Conservation (phyloP, 2,329 filamentous ascomycete genomes). For the Penicillium oxalicum region DNA sequence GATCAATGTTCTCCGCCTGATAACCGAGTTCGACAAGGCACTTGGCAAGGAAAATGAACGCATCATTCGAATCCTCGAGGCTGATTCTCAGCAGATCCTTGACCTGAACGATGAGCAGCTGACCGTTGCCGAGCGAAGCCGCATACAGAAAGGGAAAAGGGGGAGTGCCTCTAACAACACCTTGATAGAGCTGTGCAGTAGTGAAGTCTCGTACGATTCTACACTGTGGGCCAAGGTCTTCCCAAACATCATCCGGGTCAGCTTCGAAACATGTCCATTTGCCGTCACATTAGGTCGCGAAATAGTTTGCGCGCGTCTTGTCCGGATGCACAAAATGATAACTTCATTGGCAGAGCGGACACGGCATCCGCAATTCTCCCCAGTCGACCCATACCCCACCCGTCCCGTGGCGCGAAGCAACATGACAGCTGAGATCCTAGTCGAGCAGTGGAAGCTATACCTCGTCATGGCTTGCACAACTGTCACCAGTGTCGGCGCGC, state of each 20-base stretch:
- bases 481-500: conserved; percentile 71
- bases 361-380: conserved; percentile 44
- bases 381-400: conserved; percentile 31
- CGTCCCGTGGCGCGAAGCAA: conserved; percentile 46
- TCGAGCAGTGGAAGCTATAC: conserved; percentile 98
- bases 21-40: conserved; percentile 87
- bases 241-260: conserved; percentile 85
- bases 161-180: conserved; percentile 78
- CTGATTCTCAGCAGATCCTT: conserved; percentile 81
- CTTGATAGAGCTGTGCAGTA: conserved; percentile 88
- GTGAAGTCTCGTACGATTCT: conserved; percentile 88
- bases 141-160: conserved; percentile 82
- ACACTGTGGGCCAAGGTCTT: conserved; percentile 98
- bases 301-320: conserved; percentile 81
- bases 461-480: conserved; percentile 96
- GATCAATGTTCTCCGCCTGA: conserved; percentile 83
- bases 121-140: conserved; percentile 84
- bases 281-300: conserved; percentile 87
- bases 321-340: conserved; percentile 88
- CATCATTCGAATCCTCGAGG: conserved; percentile 87
- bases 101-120: conserved; percentile 80
- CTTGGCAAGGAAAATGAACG: conserved; percentile 74
- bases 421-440: conserved; percentile 73
- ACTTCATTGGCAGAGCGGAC: conserved; percentile 69
- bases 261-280: conserved; percentile 84